Percentiles rank a stretch among this genome's conserved stretches.
Conservation (phyloP, 148 eudicot genomes). For the Hydrangea macrophylla region DNA sequence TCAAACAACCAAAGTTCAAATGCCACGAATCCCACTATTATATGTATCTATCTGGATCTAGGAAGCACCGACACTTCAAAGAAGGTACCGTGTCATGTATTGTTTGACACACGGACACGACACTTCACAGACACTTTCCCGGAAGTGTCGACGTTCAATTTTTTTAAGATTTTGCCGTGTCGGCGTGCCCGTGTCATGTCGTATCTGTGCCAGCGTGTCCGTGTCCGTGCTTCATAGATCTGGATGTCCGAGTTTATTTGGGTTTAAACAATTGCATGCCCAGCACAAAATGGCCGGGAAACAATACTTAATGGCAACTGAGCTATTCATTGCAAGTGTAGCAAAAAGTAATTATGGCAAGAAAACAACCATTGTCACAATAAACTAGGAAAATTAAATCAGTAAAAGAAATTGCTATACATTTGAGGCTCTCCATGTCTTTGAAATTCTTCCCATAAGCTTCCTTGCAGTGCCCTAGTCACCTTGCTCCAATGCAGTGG, state of each 20-base stretch:
- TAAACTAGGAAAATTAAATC: slow-evolving; percentile 7
- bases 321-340: background rate
- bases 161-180: too few species aligned
- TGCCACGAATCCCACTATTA: background rate
- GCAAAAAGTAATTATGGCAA: background rate
- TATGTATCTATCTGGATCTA: background rate
- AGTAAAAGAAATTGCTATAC: slow-evolving; percentile 51
- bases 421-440: slow-evolving; percentile 64
- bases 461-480: slow-evolving; percentile 85
- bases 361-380: background rate
- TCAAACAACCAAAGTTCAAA: slow-evolving; percentile 2
- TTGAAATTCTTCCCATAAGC: slow-evolving; percentile 98
- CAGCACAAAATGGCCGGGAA: background rate
- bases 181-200: too few species aligned
- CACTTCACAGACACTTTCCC: too few species aligned
- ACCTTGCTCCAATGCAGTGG: slow-evolving; percentile 99
- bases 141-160: too few species aligned
- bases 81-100: too few species aligned
- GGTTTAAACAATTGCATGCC: background rate
- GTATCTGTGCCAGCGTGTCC: too few species aligned
- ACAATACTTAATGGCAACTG: slow-evolving; percentile 8
- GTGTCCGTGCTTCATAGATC: too few species aligned
- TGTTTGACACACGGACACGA: too few species aligned
- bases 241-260: background rate
- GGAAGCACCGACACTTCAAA: too few species aligned